Base-by-base conservation (phyloP, 2,329 filamentous ascomycete genomes). In the Fusarium duplospermum region DNA sequence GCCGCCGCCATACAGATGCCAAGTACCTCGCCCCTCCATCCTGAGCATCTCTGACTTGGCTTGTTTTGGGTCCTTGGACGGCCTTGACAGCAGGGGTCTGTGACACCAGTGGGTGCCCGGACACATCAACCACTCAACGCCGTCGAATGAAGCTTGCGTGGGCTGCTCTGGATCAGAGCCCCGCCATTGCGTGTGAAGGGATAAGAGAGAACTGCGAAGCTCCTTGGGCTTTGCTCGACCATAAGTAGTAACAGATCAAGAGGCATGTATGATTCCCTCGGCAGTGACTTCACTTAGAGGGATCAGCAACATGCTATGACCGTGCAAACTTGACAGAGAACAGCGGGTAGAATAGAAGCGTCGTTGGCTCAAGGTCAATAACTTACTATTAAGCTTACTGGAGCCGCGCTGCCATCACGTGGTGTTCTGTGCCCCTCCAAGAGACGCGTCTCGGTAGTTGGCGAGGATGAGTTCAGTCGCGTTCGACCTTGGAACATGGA, bases 11-110 rank as follows among this genome's bases (percentile, higher is more conserved):
- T 65, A 60, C 33, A 69, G 42, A 59, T 20, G 20, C 38, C 71
- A 74, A 68, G 76, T 78, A 78, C 65, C 72, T 67, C 66, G 36
- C 71, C 74, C 71, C 73, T 76, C 71, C 67, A 74, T 73, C 35
- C 40, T 57, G 16, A 56, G 24, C 10, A 31, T 63, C 40, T 42
- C 62, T 40, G 67, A 67, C 45, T 35, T 50, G 33, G 33, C 58
- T 50, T 33, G 40, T 58, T 66, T 66, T 50, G 56, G 63, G 36
- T 50, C 60, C 40, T 33, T 60, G 36, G 31, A 29, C 27, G 20
- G 33, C 45, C 18, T 64, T 33, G 54, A 59, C 40, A 62, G 38
- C 75, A 75, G 63, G 76, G 76, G 76, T 78, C 64, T 76, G 76
- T 65, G 68, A 78, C 76, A 75, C 63, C 38, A 71, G 62, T 66